These are phyloP conservation scores for Pichia manshurica DNA, from an alignment of 805 yeast species.

Conservation along the genomic window DNA sequence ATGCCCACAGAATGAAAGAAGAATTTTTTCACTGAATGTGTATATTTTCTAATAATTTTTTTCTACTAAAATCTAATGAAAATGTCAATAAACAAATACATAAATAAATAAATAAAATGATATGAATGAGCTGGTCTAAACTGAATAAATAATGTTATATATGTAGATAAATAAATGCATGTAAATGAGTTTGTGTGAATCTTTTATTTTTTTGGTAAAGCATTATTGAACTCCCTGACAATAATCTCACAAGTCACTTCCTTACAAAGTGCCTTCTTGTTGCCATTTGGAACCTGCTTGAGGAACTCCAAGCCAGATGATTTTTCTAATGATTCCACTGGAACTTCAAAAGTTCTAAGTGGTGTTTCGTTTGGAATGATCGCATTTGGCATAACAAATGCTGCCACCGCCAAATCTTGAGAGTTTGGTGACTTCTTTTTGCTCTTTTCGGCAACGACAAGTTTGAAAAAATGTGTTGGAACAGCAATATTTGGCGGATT, in stretches of 20 bases:
- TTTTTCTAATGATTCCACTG: constrained; percentile 82
- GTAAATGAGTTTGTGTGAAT: neutral
- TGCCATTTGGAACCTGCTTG: constrained; percentile 53
- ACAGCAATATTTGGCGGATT: constrained; percentile 96
- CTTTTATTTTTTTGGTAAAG: constrained; percentile 25
- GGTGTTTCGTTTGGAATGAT: constrained; percentile 66
- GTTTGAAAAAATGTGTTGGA: constrained; percentile 93
- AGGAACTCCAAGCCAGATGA: constrained; percentile 80
- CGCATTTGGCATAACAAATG: constrained; percentile 92
- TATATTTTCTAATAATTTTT: neutral
- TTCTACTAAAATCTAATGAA: neutral
- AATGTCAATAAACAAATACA: too few relatives aligned
- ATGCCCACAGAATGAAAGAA: constrained; percentile 12
- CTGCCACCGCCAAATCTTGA: constrained; percentile 66
- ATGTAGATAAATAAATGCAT: constrained; percentile 4
- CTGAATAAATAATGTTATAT: neutral
- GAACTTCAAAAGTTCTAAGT: constrained; percentile 73
- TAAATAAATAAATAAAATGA: neutral
- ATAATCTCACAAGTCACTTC: constrained; percentile 76
- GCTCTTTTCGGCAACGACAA: constrained; percentile 75
- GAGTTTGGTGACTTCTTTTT: constrained; percentile 29
- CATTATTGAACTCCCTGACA: constrained; percentile 71
- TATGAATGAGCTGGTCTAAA: neutral
- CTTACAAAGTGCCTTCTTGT: constrained; percentile 62
- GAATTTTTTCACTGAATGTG: too few relatives aligned